Evolutionary conservation across 257 asterid genomes (phyloP), one percentile per base, ranked within the genome.

Genomic region (Fraxinus cuspidata): DNA sequence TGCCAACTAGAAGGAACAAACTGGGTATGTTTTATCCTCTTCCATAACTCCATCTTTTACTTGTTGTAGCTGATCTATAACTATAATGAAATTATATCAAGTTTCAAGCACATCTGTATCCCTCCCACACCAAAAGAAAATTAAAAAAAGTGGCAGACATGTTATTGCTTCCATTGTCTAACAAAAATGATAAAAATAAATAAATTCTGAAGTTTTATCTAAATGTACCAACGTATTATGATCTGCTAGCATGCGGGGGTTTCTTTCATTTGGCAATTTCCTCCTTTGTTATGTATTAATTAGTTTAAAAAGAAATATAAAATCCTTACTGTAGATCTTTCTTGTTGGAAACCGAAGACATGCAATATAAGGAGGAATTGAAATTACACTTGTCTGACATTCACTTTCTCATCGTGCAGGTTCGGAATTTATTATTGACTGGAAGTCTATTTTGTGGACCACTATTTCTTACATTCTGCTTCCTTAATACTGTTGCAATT

Each of bases 1-100:
- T 71, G 84, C 83, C 92, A 86, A 79, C 80, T 88, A 21, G 92
- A 88, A 77, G 92, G 92, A 58, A 78, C 83, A 75, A 88, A 83
- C 75, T 88, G 92, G 90, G 90, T 88, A 77, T 78, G 86, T 63
- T 47, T 60, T 32, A 56, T 18, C 12, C 49, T 6, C 67, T 23
- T n/a, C 65, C 12, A 9, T 53, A 28, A 27, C n/a, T 72, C 29
- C 72, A n/a, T 4, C 16, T 49, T 19, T 68, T 79, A 27, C 32
- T 64, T 75, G 2, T 71, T 56, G 44, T 15, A 63, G 25, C 7
- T 19, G 56, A 15, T 29, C 23, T 21, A 19, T 74, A 25, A 23
- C 18, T 8, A 79, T 47, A 49, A 65, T 5, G 21, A 28, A 12
- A 29, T 65, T 64, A 19, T 74, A 67, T 23, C 58, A 34, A 7